Base-by-base conservation (phyloP, 75 land plant genomes). In the Larix kaempferi region DNA sequence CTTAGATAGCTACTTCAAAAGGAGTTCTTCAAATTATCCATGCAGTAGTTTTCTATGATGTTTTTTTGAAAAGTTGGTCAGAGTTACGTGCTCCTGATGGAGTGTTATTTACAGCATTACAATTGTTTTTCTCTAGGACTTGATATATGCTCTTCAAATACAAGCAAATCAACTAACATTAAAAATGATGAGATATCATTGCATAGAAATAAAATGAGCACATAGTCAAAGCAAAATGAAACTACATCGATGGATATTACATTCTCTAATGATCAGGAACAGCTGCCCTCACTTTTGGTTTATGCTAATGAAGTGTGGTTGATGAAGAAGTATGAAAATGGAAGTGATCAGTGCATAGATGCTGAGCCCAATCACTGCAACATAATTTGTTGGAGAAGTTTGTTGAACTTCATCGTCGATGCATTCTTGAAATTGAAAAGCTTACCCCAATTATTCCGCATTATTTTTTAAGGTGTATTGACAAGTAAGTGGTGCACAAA, bases 81-180 rank as follows among this genome's bases (percentile, higher is more conserved):
- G 78, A 77, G 57, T 87, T 94, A 57, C 98, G 93, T 57, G 91
- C 99, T 69, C 95, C 99, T 35, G 95, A 94, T 81, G 85, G 87
- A 7, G 87, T 97, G 65, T 86, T 97, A 12, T 60, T 97, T 57
- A 87, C 86, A 66, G 89, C 95, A 74, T 78, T 97, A 77, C 99
- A 97, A 77, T 81, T 97, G 35, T n/a, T 86, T 94, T 61, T 82
- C 95, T 25, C 77, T 97, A 37, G 93, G 87, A 21, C 84, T 97
- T 58, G 98, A 97, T 79, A 81, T 92, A 13, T 94, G 94, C 59
- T 63, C 66, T 49, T 64, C 63, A 52, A 52, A 16, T 61, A 22
- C 22, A 35, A 15, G 12, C 6, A 26, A 74, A 56, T 37, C 13
- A 69, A 27, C 17, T 74, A 22, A 62, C 76, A 37, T 69, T 10